Evolutionary conservation across 2,329 filamentous ascomycete genomes (phyloP), one percentile per base, ranked within the genome.

Genomic region (Clonostachys chloroleuca): DNA sequence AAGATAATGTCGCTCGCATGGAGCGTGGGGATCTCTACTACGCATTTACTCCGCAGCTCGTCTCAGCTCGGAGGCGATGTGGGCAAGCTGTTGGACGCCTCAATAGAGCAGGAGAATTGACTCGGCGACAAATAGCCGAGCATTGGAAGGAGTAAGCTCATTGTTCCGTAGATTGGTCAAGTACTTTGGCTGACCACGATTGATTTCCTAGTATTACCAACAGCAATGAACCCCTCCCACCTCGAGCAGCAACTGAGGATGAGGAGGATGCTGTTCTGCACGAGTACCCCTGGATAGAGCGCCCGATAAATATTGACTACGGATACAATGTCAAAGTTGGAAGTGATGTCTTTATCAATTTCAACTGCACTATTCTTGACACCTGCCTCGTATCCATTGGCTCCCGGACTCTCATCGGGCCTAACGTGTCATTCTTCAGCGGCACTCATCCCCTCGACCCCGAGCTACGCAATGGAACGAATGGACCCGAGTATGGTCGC

Each of bases 381-480:
- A 92, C 87, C 2, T 87, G 84, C 61, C 66, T 74, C 30, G 86
- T 95, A 47, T 83, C 75, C 1, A 81, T 96, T 43, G 91, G 91
- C 1, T 78, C 83, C 5, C 81, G 90, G 46, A 92, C 88, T 2
- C 69, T 96, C 24, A 71, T 94, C 40, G 91, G 88, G 0, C 89
- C 91, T 2, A 88, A 89, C 59, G 87, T 90, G 40, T 83, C 75
- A 36, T 80, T 96, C 55, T 95, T 81, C 62, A 80, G 81, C 37
- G 91, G 80, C 2, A 84, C 78, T 0, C 91, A 96, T 64, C 89
- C 90, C 2, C 67, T 91, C 1, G 88, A 95, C 55, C 87, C 88
- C 1, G 75, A 75, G 1, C 54, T 92, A 6, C 80, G 90, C 33
- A 86, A 92, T 58, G 89, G 90, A 1, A 84, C 78, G 1, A 73